Conservation (phyloP, 2,329 filamentous ascomycete species). For the Rugonectria rugulosa region DNA sequence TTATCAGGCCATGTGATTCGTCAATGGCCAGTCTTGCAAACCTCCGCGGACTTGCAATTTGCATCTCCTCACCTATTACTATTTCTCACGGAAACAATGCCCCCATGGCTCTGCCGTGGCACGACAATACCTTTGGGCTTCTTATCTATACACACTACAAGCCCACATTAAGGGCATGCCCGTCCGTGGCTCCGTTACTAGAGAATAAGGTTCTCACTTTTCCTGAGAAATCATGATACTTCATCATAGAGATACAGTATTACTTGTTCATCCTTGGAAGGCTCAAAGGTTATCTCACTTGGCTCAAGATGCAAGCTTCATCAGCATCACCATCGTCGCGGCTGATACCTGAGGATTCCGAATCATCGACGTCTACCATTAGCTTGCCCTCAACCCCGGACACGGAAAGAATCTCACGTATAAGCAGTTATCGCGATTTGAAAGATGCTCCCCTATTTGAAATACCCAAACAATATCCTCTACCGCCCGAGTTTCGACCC, state of each 20-base stretch:
- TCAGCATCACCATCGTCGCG: slow-evolving; percentile 20
- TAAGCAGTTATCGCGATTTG: slow-evolving; percentile 42
- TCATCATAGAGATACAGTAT: slow-evolving; percentile 5
- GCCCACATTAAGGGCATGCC: neutral
- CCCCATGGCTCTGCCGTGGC: slow-evolving; percentile 6
- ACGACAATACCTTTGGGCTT: slow-evolving; percentile 8
- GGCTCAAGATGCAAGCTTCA: slow-evolving; percentile 30
- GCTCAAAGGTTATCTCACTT: neutral
- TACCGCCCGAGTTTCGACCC: slow-evolving; percentile 71
- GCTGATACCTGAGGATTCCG: slow-evolving; percentile 20
- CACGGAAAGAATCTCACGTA: slow-evolving; percentile 48
- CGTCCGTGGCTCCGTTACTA: slow-evolving; percentile 24
- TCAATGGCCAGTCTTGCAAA: slow-evolving; percentile 21
- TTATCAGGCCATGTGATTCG: slow-evolving; percentile 39
- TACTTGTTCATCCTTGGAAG: slow-evolving; percentile 7
- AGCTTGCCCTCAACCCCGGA: slow-evolving; percentile 48
- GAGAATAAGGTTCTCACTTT: slow-evolving; percentile 14
- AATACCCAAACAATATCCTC: slow-evolving; percentile 56
- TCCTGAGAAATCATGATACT: neutral
- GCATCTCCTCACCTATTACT: slow-evolving; percentile 42
- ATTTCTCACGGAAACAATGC: slow-evolving; percentile 22
- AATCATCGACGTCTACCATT: slow-evolving; percentile 16
- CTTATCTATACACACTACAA: slow-evolving; percentile 10
- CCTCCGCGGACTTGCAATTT: slow-evolving; percentile 40
- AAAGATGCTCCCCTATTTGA: slow-evolving; percentile 19